These are phyloP conservation scores for Paxillus involutus DNA, from an alignment of 768 basidiomycete genomes.

Conservation along the genomic window DNA sequence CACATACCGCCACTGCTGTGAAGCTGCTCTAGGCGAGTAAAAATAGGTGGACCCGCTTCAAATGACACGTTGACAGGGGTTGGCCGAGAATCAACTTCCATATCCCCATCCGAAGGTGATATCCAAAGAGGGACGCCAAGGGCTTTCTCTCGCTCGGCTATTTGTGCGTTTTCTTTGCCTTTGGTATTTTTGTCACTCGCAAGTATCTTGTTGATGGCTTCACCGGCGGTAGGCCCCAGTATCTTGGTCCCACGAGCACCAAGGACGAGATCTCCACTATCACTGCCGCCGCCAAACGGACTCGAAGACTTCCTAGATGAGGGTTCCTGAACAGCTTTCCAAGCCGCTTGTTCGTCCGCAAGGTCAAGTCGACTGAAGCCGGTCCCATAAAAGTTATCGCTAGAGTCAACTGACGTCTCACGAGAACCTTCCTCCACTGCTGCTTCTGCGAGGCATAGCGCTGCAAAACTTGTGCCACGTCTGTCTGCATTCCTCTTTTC, in stretches of 20 bases:
- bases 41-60: slow-evolving; percentile 23
- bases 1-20: slow-evolving; percentile 36
- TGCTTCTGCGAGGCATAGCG: slow-evolving; percentile 46
- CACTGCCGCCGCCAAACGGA: not conserved
- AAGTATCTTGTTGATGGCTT: slow-evolving; percentile 46
- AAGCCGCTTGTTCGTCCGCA: slow-evolving; percentile 40
- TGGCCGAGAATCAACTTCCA: slow-evolving; percentile 17
- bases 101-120: slow-evolving; percentile 15
- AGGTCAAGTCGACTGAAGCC: slow-evolving; percentile 15
- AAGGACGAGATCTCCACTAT: slow-evolving; percentile 34
- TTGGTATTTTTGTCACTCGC: slow-evolving; percentile 37
- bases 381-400: slow-evolving; percentile 25
- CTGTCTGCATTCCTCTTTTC: slow-evolving; percentile 42
- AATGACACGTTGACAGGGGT: slow-evolving; percentile 1
- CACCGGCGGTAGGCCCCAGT: slow-evolving; percentile 33
- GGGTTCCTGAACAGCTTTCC: slow-evolving; percentile 34
- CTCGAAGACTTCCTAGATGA: slow-evolving; percentile 15
- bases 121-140: slow-evolving; percentile 35
- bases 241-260: slow-evolving; percentile 34
- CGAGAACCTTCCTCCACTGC: slow-evolving; percentile 33
- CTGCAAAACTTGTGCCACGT: slow-evolving; percentile 38
- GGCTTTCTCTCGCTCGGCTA: slow-evolving; percentile 15
- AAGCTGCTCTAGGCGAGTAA: slow-evolving; percentile 32
- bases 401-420: slow-evolving; percentile 16
- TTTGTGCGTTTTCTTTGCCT: slow-evolving; percentile 27